These are phyloP conservation scores for Acanthamoeba triangularis DNA, from an alignment of 208 protist genomes.

Conservation along the genomic window DNA sequence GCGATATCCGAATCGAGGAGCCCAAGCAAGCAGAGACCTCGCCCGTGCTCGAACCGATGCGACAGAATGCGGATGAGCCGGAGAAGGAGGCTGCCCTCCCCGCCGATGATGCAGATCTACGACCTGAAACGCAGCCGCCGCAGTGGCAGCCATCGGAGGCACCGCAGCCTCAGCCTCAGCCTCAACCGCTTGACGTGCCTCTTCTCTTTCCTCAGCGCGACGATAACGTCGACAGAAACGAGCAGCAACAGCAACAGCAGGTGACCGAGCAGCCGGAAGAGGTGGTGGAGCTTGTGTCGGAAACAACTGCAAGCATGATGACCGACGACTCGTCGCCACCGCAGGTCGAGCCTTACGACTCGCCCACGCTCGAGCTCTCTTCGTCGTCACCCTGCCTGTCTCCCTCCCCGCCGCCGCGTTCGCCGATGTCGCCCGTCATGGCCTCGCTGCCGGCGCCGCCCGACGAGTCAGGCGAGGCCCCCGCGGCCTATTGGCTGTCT, in stretches of 20 bases:
- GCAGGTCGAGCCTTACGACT: not conserved
- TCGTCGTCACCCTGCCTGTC: slow-evolving; percentile 8
- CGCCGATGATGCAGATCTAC: not conserved
- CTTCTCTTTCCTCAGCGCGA: not conserved
- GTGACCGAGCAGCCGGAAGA: not conserved
- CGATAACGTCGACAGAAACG: not conserved
- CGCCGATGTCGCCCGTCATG: not conserved
- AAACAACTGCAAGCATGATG: not conserved
- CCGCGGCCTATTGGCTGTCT: not conserved
- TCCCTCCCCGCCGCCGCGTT: slow-evolving; percentile 1
- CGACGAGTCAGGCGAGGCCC: not conserved
- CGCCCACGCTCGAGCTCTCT: slow-evolving; percentile 14
- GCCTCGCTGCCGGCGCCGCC: not conserved
- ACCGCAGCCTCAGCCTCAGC: too few species aligned
- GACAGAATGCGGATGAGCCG: too few species aligned
- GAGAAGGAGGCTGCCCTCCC: not conserved
- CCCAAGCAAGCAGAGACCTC: too few species aligned
- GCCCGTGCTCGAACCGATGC: too few species aligned
- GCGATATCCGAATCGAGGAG: too few species aligned
- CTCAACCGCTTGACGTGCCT: not conserved
- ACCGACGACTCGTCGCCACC: not conserved
- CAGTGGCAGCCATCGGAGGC: too few species aligned
- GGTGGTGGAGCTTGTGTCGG: not conserved
- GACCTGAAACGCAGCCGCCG: not conserved
- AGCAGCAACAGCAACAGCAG: not conserved